phyloP scores from a whole-genome alignment of 108 stramenopile species.

The Stephanodiscus triporus region DNA sequence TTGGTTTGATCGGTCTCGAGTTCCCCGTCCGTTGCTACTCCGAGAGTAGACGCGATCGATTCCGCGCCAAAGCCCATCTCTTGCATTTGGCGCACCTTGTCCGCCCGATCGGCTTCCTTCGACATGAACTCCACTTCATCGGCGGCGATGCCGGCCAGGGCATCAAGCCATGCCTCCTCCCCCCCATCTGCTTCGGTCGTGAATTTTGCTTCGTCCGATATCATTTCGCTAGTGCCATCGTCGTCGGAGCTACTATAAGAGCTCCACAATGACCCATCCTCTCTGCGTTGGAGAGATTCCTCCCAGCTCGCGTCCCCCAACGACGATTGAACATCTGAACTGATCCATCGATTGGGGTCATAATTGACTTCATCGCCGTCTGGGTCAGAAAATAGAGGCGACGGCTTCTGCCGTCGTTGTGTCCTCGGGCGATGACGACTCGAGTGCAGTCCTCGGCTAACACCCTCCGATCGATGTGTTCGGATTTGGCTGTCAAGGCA shows the following conservation, averaged over 20 bases:
- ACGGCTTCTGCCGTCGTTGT: background rate
- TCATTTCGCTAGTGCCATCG: conserved; percentile 44
- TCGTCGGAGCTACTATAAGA: conserved; percentile 59
- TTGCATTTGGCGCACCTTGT: conserved; percentile 83
- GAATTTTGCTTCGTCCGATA: conserved; percentile 1
- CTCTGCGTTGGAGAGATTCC: conserved; percentile 46
- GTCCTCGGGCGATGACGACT: background rate
- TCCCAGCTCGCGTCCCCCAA: conserved; percentile 57
- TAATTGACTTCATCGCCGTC: conserved; percentile 4
- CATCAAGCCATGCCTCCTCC: conserved; percentile 78
- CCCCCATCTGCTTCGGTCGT: conserved; percentile 33
- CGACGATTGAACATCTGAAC: conserved; percentile 44
- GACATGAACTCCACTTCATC: conserved; percentile 79
- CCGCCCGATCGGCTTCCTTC: conserved; percentile 76
- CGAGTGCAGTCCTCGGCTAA: background rate
- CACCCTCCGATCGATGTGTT: background rate
- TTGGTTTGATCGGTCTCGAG: conserved; percentile 63
- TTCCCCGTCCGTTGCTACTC: conserved; percentile 63
- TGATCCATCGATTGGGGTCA: conserved; percentile 50
- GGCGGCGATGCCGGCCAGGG: conserved; percentile 64
- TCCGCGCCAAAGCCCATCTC: conserved; percentile 77
- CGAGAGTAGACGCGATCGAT: conserved; percentile 68
- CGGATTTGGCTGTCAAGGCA: background rate
- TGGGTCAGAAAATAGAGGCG: conserved; percentile 25
- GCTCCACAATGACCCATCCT: conserved; percentile 76